Conservation (phyloP, 148 eudicot species). For the Camellia granthamiana region DNA sequence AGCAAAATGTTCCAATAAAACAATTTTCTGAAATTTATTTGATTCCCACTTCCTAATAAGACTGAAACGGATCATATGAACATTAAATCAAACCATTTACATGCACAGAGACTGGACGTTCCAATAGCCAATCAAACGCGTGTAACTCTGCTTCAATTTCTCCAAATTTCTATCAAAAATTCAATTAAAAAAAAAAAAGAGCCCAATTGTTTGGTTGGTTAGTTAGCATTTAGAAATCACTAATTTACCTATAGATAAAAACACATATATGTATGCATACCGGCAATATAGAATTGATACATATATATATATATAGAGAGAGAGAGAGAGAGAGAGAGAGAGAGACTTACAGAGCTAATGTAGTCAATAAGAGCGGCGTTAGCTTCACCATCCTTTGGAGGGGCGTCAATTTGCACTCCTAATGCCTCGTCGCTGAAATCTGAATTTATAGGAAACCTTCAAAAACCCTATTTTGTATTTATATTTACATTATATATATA, state of each 20-base stretch:
- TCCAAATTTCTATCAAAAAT: neutral
- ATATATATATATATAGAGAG: no score
- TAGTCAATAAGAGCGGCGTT: constrained; percentile 82
- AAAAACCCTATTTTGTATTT: neutral
- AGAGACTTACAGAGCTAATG: constrained; percentile 64
- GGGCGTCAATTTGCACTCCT: constrained; percentile 96
- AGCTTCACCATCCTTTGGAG: constrained; percentile 94
- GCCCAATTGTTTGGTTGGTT: neutral
- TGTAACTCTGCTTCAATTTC: neutral
- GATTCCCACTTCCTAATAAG: neutral
- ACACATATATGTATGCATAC: neutral
- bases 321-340: neutral
- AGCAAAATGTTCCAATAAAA: neutral
- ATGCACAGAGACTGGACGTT: neutral
- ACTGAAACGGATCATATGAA: neutral
- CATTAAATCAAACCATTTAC: neutral
- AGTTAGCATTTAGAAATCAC: neutral
- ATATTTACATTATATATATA: neutral
- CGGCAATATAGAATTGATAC: neutral
- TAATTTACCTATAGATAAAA: neutral
- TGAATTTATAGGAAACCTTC: constrained; percentile 13
- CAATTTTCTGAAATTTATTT: neutral
- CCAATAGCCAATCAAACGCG: neutral
- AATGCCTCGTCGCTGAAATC: constrained; percentile 81
- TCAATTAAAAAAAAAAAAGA: neutral